Conservation (phyloP, 495 filamentous ascomycete genomes). For the Cercophora samala region DNA sequence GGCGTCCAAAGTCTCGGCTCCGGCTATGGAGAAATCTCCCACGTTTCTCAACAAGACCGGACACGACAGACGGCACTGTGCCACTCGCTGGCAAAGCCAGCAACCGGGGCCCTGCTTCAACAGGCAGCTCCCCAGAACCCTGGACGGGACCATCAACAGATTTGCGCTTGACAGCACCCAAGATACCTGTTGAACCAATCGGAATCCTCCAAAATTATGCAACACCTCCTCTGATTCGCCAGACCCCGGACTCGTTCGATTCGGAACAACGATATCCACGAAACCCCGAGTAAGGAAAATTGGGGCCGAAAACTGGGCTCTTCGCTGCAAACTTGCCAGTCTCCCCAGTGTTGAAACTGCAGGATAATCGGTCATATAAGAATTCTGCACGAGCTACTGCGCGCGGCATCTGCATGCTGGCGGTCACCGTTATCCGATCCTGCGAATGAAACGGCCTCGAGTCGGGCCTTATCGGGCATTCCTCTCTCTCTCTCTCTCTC, state of each 20-base stretch:
- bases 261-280: conserved; percentile 19
- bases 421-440: conserved; percentile 6
- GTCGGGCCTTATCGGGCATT: conserved; percentile 1
- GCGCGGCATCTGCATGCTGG: neutral
- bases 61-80: conserved; percentile 14
- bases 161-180: conserved; percentile 18
- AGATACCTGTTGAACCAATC: conserved; percentile 18
- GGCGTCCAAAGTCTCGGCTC: conserved; percentile 9
- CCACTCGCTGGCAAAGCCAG: neutral
- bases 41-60: conserved; percentile 12
- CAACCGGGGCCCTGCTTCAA: neutral
- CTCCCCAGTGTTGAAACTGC: neutral
- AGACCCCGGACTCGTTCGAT: conserved; percentile 17
- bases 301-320: conserved; percentile 1
- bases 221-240: conserved; percentile 21
- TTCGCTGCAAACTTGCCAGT: neutral
- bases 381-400: neutral
- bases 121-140: conserved; percentile 11
- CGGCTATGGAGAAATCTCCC: conserved; percentile 16
- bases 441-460: neutral
- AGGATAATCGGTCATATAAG: neutral
- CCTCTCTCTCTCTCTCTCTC: too few relatives aligned
- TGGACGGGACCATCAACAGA: neutral
- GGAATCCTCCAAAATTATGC: conserved; percentile 13
- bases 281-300: conserved; percentile 7